Conservation (phyloP, 1,139 yeast species). For the Blastobotrys arbuscula region DNA sequence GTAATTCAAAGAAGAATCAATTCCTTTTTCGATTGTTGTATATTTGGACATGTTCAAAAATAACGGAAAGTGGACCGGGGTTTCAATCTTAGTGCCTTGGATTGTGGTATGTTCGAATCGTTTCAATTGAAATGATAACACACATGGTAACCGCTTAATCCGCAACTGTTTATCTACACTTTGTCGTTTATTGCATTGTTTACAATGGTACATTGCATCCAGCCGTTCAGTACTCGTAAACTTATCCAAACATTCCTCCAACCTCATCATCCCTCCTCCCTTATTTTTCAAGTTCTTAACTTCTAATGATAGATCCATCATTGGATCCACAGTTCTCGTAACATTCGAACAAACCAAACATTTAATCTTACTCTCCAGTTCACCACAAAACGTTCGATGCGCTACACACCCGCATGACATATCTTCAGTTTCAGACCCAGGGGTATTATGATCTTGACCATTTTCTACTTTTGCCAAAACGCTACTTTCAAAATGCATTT, state of each 20-base stretch:
- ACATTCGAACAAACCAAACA: constrained; percentile 64
- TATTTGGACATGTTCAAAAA: constrained; percentile 66
- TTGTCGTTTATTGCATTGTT: constrained; percentile 53
- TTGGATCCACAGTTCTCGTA: constrained; percentile 76
- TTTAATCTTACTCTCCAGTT: constrained; percentile 63
- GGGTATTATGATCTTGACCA: constrained; percentile 8
- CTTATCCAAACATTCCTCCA: constrained; percentile 64
- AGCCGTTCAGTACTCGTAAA: constrained; percentile 74
- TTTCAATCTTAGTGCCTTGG: constrained; percentile 67
- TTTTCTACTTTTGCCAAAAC: constrained; percentile 15
- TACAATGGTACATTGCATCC: constrained; percentile 69
- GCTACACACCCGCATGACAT: constrained; percentile 65
- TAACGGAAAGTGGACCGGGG: constrained; percentile 65
- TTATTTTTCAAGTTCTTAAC: constrained; percentile 20
- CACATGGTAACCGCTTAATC: constrained; percentile 65
- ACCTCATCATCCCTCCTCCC: constrained; percentile 17
- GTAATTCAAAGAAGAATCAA: constrained; percentile 40
- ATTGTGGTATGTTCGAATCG: constrained; percentile 75
- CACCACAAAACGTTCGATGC: constrained; percentile 75
- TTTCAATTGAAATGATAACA: constrained; percentile 77
- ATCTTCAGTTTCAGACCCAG: constrained; percentile 14
- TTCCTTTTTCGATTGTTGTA: constrained; percentile 32
- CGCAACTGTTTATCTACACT: constrained; percentile 67
- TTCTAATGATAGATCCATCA: constrained; percentile 83
- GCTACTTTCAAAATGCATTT: constrained; percentile 22